Conservation (phyloP, 805 yeast species). For the Candida maesae region DNA sequence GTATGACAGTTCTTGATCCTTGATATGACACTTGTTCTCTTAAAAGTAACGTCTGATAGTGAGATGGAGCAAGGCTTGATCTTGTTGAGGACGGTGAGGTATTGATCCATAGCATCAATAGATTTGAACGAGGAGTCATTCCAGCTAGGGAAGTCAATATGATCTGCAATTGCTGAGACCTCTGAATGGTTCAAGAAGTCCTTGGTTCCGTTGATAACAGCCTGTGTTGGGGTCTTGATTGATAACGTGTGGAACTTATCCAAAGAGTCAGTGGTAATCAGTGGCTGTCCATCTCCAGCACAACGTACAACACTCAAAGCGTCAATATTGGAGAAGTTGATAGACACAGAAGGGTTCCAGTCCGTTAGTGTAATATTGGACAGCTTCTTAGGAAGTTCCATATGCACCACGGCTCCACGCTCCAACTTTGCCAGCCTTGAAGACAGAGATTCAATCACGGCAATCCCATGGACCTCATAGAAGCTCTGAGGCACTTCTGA, state of each 20-base stretch:
- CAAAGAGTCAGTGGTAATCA: not conserved
- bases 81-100: not conserved
- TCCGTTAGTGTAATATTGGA: not conserved
- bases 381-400: not conserved
- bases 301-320: not conserved
- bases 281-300: too few species aligned
- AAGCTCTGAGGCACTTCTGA: not conserved
- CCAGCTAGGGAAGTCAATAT: not conserved
- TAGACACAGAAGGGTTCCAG: not conserved
- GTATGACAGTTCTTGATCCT: not conserved
- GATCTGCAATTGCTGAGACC: not conserved
- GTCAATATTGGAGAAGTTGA: not conserved
- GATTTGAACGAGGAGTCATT: not conserved
- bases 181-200: not conserved
- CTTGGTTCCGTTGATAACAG: not conserved
- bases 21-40: not conserved
- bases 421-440: not conserved
- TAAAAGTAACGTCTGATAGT: not conserved
- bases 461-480: not conserved
- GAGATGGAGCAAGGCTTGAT: not conserved
- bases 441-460: not conserved
- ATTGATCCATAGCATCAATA: not conserved
- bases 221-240: not conserved
- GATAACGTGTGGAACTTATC: not conserved
- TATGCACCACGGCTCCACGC: not conserved